These are phyloP conservation scores for Tuber indicum DNA, from an alignment of 495 filamentous ascomycete genomes.

Conservation along the genomic window DNA sequence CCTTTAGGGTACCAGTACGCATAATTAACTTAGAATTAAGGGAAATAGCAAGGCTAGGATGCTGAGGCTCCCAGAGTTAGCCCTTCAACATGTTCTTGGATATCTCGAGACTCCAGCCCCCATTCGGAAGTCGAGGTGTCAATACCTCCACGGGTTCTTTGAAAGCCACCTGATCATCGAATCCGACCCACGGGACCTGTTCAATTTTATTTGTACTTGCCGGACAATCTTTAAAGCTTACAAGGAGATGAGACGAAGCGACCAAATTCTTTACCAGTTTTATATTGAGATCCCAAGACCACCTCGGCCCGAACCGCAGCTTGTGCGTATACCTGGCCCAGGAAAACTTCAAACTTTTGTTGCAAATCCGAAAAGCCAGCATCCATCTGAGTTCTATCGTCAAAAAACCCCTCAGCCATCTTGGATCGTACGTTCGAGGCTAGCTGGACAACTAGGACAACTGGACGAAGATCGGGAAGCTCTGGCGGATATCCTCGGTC, in stretches of 20 bases:
- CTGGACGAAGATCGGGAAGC: conserved; percentile 1
- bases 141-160: conserved; percentile 16
- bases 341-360: conserved; percentile 19
- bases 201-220: conserved; percentile 22
- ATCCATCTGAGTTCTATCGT: background rate
- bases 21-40: background rate
- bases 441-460: background rate
- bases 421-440: background rate
- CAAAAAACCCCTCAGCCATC: background rate
- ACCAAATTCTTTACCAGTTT: conserved; percentile 16
- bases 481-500: conserved; percentile 17
- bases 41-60: conserved; percentile 9
- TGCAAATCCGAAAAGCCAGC: conserved; percentile 15
- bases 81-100: conserved; percentile 18
- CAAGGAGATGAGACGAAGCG: conserved; percentile 5
- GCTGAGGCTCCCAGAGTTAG: conserved; percentile 14
- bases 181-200: conserved; percentile 24
- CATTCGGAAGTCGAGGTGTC: conserved; percentile 20
- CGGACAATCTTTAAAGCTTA: conserved; percentile 15
- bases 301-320: conserved; percentile 6
- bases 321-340: conserved; percentile 4
- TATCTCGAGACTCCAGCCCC: conserved; percentile 16
- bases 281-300: conserved; percentile 20
- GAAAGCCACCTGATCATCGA: conserved; percentile 11
- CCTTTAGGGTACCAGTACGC: background rate